phyloP scores from a whole-genome alignment of 768 basidiomycete species.

The Termitomyces titanicus region DNA sequence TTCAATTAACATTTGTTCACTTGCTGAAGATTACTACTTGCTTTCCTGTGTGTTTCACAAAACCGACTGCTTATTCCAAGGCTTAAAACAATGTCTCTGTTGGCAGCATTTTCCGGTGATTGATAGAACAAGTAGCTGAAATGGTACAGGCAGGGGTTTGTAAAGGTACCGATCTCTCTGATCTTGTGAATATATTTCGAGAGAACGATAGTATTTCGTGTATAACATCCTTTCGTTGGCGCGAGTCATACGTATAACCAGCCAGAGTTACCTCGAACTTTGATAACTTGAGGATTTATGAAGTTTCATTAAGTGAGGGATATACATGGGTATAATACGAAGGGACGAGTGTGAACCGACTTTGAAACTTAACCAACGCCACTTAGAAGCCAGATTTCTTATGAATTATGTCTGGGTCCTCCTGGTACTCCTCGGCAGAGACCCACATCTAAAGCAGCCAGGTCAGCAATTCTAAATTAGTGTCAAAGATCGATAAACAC shows the following conservation, averaged over 20 bases:
- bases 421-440: constrained; percentile 97
- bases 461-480: constrained; percentile 10
- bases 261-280: not conserved
- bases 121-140: too few species aligned
- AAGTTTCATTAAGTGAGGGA: constrained; percentile 5
- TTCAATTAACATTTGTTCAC: not conserved
- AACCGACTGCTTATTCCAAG: not conserved
- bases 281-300: not conserved
- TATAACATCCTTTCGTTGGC: too few species aligned
- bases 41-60: not conserved
- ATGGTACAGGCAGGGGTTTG: too few species aligned
- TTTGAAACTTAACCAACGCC: constrained; percentile 15
- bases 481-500: constrained; percentile 7
- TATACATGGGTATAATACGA: constrained; percentile 28
- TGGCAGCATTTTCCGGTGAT: too few species aligned
- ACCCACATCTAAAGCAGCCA: constrained; percentile 86
- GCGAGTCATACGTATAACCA: too few species aligned
- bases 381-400: constrained; percentile 83
- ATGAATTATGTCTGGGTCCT: constrained; percentile 98
- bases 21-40: too few species aligned
- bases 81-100: too few species aligned
- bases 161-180: too few species aligned
- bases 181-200: too few species aligned
- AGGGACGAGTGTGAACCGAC: constrained; percentile 6
- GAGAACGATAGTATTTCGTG: too few species aligned